Percentiles rank a stretch among this genome's conserved stretches.
phyloP scores from a whole-genome alignment of 345 rosid species.

The Gossypium herbaceum region DNA sequence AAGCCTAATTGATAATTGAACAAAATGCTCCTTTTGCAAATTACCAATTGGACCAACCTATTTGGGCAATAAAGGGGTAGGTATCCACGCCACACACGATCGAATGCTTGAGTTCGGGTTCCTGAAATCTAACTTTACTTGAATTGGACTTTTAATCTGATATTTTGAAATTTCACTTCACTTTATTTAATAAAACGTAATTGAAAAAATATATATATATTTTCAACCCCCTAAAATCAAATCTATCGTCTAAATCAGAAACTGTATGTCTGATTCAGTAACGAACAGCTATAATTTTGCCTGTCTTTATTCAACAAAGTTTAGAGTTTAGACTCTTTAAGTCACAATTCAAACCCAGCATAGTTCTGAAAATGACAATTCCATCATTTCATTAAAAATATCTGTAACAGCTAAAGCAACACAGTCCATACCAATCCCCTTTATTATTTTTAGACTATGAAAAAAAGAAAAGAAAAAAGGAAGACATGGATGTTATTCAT shows the following conservation, averaged over 20 bases:
- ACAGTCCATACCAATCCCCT: background rate
- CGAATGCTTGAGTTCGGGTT: too few species aligned
- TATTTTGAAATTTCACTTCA: too few species aligned
- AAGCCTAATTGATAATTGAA: too few species aligned
- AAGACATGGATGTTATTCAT: background rate
- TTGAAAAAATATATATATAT: too few species aligned
- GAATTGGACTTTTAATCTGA: too few species aligned
- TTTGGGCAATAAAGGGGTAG: background rate
- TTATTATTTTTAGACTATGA: background rate
- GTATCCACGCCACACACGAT: too few species aligned
- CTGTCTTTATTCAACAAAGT: background rate
- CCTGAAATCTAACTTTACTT: too few species aligned
- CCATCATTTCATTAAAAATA: constrained; percentile 12
- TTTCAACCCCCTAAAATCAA: background rate
- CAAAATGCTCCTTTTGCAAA: too few species aligned
- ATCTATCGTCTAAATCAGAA: background rate
- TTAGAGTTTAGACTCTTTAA: background rate
- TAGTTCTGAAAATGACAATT: background rate
- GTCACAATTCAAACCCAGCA: background rate
- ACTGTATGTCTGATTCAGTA: background rate
- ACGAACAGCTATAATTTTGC: background rate
- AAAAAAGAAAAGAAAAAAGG: too few species aligned
- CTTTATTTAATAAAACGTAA: too few species aligned
- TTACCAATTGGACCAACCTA: background rate
- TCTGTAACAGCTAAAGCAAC: background rate